phyloP scores from a whole-genome alignment of 495 filamentous ascomycete genomes.

The Penicillium egyptiacum region DNA sequence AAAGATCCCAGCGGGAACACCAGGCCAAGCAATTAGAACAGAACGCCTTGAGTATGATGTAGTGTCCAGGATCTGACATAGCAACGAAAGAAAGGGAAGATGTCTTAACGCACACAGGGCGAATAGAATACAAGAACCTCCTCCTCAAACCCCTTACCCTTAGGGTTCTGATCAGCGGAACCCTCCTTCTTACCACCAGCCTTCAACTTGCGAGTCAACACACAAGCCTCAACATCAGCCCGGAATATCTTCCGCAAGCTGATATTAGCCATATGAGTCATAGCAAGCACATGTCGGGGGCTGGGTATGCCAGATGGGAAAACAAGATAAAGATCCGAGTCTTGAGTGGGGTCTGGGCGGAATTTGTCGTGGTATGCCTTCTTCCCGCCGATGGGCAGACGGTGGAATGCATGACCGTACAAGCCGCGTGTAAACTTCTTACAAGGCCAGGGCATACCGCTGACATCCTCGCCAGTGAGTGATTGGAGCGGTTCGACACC shows the following conservation, averaged over 20 bases:
- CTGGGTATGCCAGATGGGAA: constrained; percentile 37
- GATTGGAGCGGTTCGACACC: constrained; percentile 40
- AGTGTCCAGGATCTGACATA: constrained; percentile 13
- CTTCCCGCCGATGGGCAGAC: constrained; percentile 41
- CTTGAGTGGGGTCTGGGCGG: constrained; percentile 33
- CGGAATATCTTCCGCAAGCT: constrained; percentile 31
- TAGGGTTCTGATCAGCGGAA: not conserved
- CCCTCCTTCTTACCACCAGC: no score
- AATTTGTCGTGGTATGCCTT: constrained; percentile 48
- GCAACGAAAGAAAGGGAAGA: not conserved
- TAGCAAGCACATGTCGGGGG: constrained; percentile 34
- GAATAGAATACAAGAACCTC: not conserved
- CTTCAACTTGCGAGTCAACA: constrained; percentile 6
- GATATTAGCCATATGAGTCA: constrained; percentile 45
- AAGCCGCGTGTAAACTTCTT: constrained; percentile 30
- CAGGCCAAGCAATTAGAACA: not conserved
- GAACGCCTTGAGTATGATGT: constrained; percentile 26
- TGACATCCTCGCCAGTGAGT: constrained; percentile 28
- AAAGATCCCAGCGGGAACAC: not conserved
- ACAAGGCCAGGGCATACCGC: constrained; percentile 27
- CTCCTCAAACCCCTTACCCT: not conserved
- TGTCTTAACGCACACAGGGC: no score
- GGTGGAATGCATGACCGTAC: constrained; percentile 31
- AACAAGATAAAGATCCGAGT: constrained; percentile 36
- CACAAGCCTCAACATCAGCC: constrained; percentile 20